Conservation (phyloP, 2,329 filamentous ascomycete genomes). For the Esteya vermicola region DNA sequence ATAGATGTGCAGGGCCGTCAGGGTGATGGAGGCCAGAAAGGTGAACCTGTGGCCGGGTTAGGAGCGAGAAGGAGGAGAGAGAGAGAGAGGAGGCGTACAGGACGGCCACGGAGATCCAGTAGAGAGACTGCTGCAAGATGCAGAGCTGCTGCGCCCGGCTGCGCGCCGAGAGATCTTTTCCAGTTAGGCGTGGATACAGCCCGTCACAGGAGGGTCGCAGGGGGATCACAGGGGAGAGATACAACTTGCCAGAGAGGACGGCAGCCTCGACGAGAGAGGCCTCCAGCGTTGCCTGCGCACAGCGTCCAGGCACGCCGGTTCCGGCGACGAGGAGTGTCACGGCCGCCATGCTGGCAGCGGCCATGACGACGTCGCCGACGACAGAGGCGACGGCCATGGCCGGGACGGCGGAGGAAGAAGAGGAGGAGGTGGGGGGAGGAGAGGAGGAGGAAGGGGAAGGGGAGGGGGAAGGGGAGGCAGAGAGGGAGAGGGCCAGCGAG, state of each 20-base stretch:
- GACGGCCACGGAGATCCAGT: neutral
- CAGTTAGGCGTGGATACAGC: neutral
- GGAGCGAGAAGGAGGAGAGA: no score
- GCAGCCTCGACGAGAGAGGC: no score
- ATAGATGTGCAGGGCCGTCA: neutral
- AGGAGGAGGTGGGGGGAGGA: no score
- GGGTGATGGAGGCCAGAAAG: slow-evolving; percentile 1
- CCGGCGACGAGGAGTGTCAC: neutral
- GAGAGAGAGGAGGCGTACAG: neutral
- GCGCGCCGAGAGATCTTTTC: no score
- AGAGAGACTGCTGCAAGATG: neutral
- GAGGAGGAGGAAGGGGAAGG: no score
- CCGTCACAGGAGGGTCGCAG: neutral
- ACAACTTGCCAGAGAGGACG: no score
- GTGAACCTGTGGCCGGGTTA: neutral
- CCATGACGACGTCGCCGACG: neutral
- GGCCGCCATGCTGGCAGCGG: neutral
- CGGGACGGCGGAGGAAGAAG: no score
- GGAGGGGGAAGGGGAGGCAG: neutral
- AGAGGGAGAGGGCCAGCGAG: neutral
- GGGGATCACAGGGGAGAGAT: neutral
- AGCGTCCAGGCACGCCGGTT: neutral
- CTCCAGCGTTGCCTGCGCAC: neutral
- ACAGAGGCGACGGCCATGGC: neutral
- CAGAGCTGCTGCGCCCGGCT: neutral